Evolutionary conservation across 169 alveolate species (phyloP).

Genomic region (Plasmodium reichenowi): DNA sequence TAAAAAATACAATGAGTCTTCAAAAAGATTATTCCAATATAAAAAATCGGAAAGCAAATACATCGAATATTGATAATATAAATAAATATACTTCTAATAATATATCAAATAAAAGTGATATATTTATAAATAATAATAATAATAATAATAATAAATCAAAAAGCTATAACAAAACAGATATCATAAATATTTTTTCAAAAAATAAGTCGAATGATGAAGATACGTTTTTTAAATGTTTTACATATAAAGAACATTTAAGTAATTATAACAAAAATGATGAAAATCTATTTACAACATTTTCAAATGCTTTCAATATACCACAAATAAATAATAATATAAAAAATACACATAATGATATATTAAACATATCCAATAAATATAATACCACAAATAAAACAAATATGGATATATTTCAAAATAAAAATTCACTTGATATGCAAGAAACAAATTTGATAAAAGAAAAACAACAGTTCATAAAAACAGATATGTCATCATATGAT

Average conservation of each 20-base stretch:
- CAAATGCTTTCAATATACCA: no score
- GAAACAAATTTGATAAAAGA: background rate
- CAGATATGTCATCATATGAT: background rate
- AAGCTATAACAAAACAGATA: constrained; percentile 13
- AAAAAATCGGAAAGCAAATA: constrained; percentile 23
- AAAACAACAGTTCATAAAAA: background rate
- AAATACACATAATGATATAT: no score
- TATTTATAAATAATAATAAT: background rate
- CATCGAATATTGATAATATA: background rate
- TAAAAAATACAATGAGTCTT: constrained; percentile 27
- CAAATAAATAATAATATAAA: no score
- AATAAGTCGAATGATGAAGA: background rate
- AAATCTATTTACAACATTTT: no score
- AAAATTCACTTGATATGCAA: no score
- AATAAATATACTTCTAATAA: background rate
- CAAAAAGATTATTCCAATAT: constrained; percentile 23
- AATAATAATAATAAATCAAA: background rate
- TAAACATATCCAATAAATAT: no score
- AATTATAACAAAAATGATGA: background rate
- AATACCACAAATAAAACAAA: no score
- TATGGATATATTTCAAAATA: no score
- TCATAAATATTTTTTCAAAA: constrained; percentile 19
- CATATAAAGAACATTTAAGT: no score
- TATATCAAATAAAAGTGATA: background rate
- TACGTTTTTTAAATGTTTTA: no score